These are phyloP conservation scores for Juncus inflexus DNA, from an alignment of 176 grass and related monocot genomes.

Conservation along the genomic window DNA sequence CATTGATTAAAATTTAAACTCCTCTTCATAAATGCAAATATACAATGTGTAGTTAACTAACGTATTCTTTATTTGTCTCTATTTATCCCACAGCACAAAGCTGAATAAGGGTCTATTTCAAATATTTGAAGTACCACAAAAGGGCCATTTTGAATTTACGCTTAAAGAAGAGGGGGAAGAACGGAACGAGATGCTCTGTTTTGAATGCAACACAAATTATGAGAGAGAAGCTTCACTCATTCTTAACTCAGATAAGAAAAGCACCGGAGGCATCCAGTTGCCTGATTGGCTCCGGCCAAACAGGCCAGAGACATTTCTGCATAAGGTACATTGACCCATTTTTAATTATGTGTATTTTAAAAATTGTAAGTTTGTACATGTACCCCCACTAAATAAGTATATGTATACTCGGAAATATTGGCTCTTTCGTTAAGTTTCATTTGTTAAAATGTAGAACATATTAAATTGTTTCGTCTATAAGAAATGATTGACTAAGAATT, in stretches of 20 bases:
- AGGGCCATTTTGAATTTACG: background rate
- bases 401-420: background rate
- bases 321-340: constrained; percentile 40
- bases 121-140: constrained; percentile 26
- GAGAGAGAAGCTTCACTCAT: constrained; percentile 61
- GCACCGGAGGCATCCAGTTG: constrained; percentile 30
- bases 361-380: background rate
- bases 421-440: background rate
- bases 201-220: constrained; percentile 65
- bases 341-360: background rate
- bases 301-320: constrained; percentile 17
- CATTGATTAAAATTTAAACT: constrained; percentile 1
- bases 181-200: constrained; percentile 54
- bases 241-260: constrained; percentile 28
- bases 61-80: constrained; percentile 16
- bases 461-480: no score
- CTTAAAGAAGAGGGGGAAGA: constrained; percentile 37
- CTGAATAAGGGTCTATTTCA: constrained; percentile 30
- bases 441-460: no score
- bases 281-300: constrained; percentile 47
- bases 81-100: constrained; percentile 27
- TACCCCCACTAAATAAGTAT: background rate
- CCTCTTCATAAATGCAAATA: background rate
- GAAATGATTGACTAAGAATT: background rate
- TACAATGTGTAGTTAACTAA: constrained; percentile 5